phyloP scores from a whole-genome alignment of 2,329 filamentous ascomycete species.

The Xylaria hypoxylon region DNA sequence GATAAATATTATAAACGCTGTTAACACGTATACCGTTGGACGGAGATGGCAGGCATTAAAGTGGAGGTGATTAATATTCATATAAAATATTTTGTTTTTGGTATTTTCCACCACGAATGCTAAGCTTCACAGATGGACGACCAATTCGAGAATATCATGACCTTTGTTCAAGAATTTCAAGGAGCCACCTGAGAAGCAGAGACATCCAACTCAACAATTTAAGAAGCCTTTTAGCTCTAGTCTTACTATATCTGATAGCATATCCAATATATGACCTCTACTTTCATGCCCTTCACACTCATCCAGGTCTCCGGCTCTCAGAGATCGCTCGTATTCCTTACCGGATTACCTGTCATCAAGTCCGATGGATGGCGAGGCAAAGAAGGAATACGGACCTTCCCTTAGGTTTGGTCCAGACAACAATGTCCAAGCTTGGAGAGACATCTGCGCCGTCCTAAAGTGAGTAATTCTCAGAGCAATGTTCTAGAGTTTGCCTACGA shows the following conservation, averaged over 20 bases:
- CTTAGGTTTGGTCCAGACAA: constrained; percentile 42
- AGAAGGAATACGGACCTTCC: constrained; percentile 41
- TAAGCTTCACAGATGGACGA: background rate
- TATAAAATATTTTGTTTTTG: background rate
- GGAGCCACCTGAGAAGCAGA: background rate
- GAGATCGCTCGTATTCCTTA: constrained; percentile 45
- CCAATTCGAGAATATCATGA: background rate
- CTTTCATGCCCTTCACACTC: constrained; percentile 41
- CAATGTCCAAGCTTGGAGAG: constrained; percentile 17
- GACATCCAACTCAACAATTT: background rate
- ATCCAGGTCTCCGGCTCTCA: constrained; percentile 40
- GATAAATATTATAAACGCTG: too few relatives aligned
- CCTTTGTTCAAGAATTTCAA: background rate
- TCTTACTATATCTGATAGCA: background rate
- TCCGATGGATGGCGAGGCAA: constrained; percentile 41
- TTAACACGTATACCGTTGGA: too few relatives aligned
- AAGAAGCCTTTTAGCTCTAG: constrained; percentile 1
- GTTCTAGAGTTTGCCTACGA: constrained; percentile 10
- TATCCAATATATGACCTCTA: constrained; percentile 39
- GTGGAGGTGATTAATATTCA: background rate
- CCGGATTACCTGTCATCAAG: constrained; percentile 39
- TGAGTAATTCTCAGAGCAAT: too few relatives aligned
- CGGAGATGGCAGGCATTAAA: background rate
- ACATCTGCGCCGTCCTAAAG: constrained; percentile 6
- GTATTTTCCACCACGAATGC: background rate